Base-by-base conservation (phyloP, 78 protist species). In the Pigoraptor vietnamica region DNA sequence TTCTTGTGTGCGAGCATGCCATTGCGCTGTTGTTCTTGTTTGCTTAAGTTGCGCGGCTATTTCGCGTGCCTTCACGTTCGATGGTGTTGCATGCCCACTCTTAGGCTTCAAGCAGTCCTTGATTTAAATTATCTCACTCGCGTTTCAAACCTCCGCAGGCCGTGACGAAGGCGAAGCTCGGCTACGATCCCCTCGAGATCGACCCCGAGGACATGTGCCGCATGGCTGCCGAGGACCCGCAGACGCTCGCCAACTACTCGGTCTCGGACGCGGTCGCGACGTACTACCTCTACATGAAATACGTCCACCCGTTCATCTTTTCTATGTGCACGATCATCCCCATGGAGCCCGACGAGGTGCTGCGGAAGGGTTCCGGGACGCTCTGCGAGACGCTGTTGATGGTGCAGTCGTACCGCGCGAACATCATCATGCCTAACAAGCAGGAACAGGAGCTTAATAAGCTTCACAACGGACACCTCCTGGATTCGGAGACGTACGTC, bases 201-300 rank as follows among this genome's bases (percentile, higher is more conserved):
- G 99, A 98, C 91, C 99, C 99, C 33, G 99, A 99, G 87, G 98
- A 97, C 36, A 99, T 99, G 99, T 37, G 96, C 14, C 92, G 88
- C 24, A 94, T 95, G 25, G 99, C 99, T 10, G 39, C 90, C 40
- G 96, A 95, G 56, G 82, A 92, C 1, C 96, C 96, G 0, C 89
- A 86, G 55, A 29, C 33, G 6, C 88, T 98, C 81, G 99, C 99
- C n/a, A 33, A 93, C 55, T 99, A 99, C 91, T 99, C 99, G 1
- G 99, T 99, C 23, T 99, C 99, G 0, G 99, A 99, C 92, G 99
- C 99, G 0, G 99, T 98, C 38, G 98, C 99, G 0, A 99, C 99
- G 0, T 99, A 98, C 88, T 98, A 99, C 88, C 96, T 99, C 82
- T 99, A 97, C 97, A 90, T 79, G 91, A 97, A 96, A 55, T 99